phyloP scores from a whole-genome alignment of 768 basidiomycete genomes.

The Mycena vulgaris region DNA sequence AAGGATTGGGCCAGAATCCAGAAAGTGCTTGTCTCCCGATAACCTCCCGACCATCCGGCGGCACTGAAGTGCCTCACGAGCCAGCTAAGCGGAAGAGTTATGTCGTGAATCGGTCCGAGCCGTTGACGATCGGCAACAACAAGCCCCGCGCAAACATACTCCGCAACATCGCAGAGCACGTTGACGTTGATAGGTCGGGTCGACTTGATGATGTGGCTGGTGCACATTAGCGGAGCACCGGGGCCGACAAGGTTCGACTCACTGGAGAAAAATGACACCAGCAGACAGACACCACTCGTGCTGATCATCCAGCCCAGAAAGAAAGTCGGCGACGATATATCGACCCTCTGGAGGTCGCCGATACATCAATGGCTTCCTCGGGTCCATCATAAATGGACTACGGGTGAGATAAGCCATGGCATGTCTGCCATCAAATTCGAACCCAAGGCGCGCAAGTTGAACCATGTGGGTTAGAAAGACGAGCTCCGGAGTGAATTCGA shows the following conservation, averaged over 20 bases:
- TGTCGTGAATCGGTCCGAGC: slow-evolving; percentile 53
- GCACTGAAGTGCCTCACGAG: slow-evolving; percentile 45
- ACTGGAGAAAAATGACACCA: slow-evolving; percentile 61
- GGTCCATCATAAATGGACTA: slow-evolving; percentile 44
- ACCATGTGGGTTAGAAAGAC: slow-evolving; percentile 59
- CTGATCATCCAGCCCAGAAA: slow-evolving; percentile 48
- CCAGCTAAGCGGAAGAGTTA: slow-evolving; percentile 73
- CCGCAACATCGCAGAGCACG: slow-evolving; percentile 67
- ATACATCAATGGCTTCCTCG: slow-evolving; percentile 35
- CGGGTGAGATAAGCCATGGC: slow-evolving; percentile 54
- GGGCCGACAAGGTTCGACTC: slow-evolving; percentile 36
- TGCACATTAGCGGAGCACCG: neutral
- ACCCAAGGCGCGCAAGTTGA: slow-evolving; percentile 55
- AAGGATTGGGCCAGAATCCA: slow-evolving; percentile 42
- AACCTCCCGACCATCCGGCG: slow-evolving; percentile 25
- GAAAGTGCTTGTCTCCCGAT: slow-evolving; percentile 18
- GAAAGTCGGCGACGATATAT: slow-evolving; percentile 51
- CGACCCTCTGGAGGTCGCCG: slow-evolving; percentile 19
- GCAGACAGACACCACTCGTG: slow-evolving; percentile 44
- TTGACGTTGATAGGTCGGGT: slow-evolving; percentile 58
- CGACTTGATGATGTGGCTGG: slow-evolving; percentile 60
- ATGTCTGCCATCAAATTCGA: slow-evolving; percentile 53
- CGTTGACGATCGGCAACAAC: slow-evolving; percentile 53
- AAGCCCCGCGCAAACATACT: slow-evolving; percentile 60
- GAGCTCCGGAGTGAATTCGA: slow-evolving; percentile 43